Evolutionary conservation across 1,284 basidiomycete species (phyloP), one percentile per base, ranked within the genome.

Genomic region (Trichosporon sp.): DNA sequence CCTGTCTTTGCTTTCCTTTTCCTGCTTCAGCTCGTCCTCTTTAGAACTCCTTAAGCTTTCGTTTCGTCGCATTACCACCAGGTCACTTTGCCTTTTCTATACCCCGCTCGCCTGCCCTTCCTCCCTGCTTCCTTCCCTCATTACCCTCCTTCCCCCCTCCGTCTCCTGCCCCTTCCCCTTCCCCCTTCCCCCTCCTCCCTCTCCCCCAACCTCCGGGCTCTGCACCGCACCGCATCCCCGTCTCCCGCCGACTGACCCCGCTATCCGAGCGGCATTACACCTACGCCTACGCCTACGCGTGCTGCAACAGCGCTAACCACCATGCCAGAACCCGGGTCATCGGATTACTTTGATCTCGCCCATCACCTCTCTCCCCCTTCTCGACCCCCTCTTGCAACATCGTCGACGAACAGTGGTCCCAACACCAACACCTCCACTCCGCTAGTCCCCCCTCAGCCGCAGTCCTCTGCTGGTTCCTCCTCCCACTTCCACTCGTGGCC

Each of bases 401-500:
- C 49, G 27, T 29, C 49, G 16, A 44, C 40, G 10, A 16, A n/a
- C 49, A 29, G 49, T 31, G 14, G 27, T 16, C 49, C 9, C 49
- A 29, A 54, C 34, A 16, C 34, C n/a, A n/a, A n/a, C 49, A 29
- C 49, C 2, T 29, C 25, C 49, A n/a, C n/a, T 27, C 16, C 49
- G 4, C 13, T 29, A 13, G 27, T 11, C 27, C 27, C 49, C 16
- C 31, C 49, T 11, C 49, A 54, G 14, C 49, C 25, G 49, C 49
- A 54, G 49, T n/a, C 25, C 27, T 14, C 49, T 29, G 49, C 49
- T 54, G 49, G 49, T 29, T 54, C 49, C 25, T 54, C 49, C 27
- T 54, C 49, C 27, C 49, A 54, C 25, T 54, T 54, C 49, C 49
- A 54, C 49, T 54, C 49, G 49, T 54, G 49, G 49, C 49, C 49